These are phyloP conservation scores for Hippophae tibetana DNA, from an alignment of 306 rosid species.

Conservation along the genomic window DNA sequence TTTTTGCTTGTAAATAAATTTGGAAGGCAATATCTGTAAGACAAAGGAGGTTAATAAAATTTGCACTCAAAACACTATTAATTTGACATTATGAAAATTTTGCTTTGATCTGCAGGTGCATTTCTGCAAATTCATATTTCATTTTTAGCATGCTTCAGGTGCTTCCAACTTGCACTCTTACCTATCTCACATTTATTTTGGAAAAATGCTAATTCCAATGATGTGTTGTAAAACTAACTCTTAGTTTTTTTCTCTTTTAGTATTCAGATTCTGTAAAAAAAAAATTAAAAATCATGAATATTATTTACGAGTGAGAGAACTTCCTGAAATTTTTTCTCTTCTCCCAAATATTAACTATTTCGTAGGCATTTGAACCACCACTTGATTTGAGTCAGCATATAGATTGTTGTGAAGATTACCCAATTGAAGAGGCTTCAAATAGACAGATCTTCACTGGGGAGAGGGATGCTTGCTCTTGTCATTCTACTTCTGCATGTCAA, in stretches of 20 bases:
- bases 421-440: constrained; percentile 23
- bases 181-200: constrained; percentile 3
- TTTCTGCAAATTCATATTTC: constrained; percentile 67
- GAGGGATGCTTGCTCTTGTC: constrained; percentile 32
- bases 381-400: constrained; percentile 70
- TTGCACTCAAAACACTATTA: background rate
- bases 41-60: background rate
- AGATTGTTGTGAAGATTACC: constrained; percentile 40
- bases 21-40: background rate
- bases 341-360: constrained; percentile 4
- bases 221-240: constrained; percentile 1
- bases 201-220: background rate
- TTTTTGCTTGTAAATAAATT: too few species aligned
- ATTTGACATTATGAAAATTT: constrained; percentile 17
- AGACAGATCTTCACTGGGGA: constrained; percentile 30
- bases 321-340: constrained; percentile 9
- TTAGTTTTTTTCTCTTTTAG: constrained; percentile 5
- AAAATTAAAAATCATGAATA: constrained; percentile 6
- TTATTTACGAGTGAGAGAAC: background rate
- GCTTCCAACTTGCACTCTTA: constrained; percentile 9
- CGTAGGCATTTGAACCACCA: constrained; percentile 91
- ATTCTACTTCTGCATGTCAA: constrained; percentile 36
- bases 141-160: constrained; percentile 94
- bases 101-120: constrained; percentile 60
- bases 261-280: constrained; percentile 11